Evolutionary conservation across 371 early-diverging fungal species (phyloP), one percentile per base, ranked within the genome.

Genomic region (Mortierella sp.): DNA sequence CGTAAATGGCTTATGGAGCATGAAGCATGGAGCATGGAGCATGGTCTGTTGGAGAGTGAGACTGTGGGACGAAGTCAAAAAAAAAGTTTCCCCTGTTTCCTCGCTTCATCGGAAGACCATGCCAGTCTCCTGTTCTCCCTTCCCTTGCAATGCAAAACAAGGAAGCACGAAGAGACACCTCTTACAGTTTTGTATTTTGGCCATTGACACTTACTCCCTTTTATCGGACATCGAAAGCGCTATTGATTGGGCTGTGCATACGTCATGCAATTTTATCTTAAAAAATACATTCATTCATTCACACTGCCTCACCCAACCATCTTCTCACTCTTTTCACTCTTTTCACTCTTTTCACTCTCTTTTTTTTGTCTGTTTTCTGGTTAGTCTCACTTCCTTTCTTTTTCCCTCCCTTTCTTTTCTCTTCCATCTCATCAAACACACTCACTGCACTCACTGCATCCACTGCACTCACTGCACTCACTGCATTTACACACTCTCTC

Each of bases 231-330:
- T n/a, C n/a, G n/a, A n/a, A n/a, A n/a, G 37, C 6, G 19, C 31
- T 3, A 55, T 50, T 64, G 15, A 64, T 42, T 64, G 55, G 64
- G 64, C 64, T 64, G 64, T 64, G 64, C 56, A 41, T 11, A 41
- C 28, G 31, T 54, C 49, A 54, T 43, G 21, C 44, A 27, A 37
- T 52, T 31, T 52, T 34, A 6, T 46, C 28, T 21, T 0, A 9
- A 15, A 31, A 26, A 15, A 26, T 34, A 11, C 42, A 21, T 24
- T 53, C n/a, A 30, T 55, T 44, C 46, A 4, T 21, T 46, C n/a
- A 17, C 31, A 28, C 26, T 28, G n/a, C 21, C 19, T 28, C 37
- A 3, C 34, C 34, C 46, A 46, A 17, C 24, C 34, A 24, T 48
- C 32, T 48, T 34, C 26, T 34, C 23, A 34, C 15, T 12, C 47